Evolutionary conservation across 2,329 filamentous ascomycete genomes (phyloP), one percentile per base, ranked within the genome.

Genomic region (Sporothrix luriei): DNA sequence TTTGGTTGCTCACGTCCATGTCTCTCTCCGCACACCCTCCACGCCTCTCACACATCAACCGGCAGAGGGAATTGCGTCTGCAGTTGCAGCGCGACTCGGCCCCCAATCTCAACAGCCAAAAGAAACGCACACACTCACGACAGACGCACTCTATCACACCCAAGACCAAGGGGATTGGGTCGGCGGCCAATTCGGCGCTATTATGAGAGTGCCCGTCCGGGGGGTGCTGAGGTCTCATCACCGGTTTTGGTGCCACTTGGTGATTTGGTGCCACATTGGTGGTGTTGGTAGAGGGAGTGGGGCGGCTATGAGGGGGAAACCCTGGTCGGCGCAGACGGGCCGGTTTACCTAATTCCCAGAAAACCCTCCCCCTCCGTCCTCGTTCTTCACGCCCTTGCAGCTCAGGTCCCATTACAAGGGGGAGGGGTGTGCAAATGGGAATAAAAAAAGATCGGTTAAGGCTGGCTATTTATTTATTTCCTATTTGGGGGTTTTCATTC

Each of bases 101-200:
- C 4, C 57, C 21, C 51, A 29, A 40, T 59, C 38, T 33, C n/a
- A 61, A 61, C 14, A 65, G 5, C 33, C 33, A 33, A 38, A 33
- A 19, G 38, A 5, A 33, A 6, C 38, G 21, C 49, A 24, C 55
- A 43, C 33, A 40, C 11, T 2, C 29, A 57, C 54, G 14, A 13
- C 14, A 14, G 11, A 33, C 52, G 16, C 52, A 57, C 13, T 40
- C 13, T 40, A 48, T 40, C 38, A 62, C 40, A 62, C 59, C 40
- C 24, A 40, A 24, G 55, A 61, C n/a, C n/a, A 16, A 43, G 55
- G 11, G 55, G 11, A 24, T 43, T 43, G 48, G 21, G 59, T 19
- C 24, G 24, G 61, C 61, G 26, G 61, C 46, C 61, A 48, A 19
- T 51, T 65, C 62, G 62, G 46, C 62, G 62, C 26, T 65, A 51